A percentile compares a stretch with the other conserved stretches of the same genome.
phyloP scores from a whole-genome alignment of 129 eudicot genomes.

The Gnaphalium uliginosum region DNA sequence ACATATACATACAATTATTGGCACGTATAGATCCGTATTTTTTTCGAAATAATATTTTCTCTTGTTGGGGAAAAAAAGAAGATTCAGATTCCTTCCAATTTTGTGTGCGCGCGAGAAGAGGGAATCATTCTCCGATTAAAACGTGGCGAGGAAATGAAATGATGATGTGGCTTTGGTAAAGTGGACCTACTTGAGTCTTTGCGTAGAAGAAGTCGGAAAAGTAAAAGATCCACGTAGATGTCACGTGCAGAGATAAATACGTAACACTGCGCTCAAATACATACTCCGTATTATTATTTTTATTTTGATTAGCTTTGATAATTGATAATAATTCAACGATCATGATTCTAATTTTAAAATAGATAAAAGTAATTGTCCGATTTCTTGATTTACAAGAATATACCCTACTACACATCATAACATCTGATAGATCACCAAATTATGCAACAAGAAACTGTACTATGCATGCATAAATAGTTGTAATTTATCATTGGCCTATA shows the following conservation, averaged over 20 bases:
- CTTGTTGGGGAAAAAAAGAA: constrained; percentile 9
- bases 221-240: constrained; percentile 3
- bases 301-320: too few relatives aligned
- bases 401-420: too few relatives aligned
- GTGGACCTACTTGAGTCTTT: constrained; percentile 12
- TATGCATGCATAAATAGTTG: too few relatives aligned
- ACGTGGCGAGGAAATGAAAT: constrained; percentile 17
- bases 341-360: too few relatives aligned
- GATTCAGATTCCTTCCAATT: constrained; percentile 47
- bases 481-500: too few relatives aligned
- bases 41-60: not conserved
- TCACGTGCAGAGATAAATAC: constrained; percentile 2
- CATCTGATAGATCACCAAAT: too few relatives aligned
- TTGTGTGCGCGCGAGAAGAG: constrained; percentile 39
- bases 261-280: not conserved
- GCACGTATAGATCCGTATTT: constrained; percentile 24
- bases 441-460: too few relatives aligned
- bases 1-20: constrained; percentile 22
- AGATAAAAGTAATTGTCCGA: too few relatives aligned
- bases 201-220: too few relatives aligned
- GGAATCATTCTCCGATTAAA: constrained; percentile 9
- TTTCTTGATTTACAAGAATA: too few relatives aligned
- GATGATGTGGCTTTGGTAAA: constrained; percentile 23
- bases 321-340: too few relatives aligned
- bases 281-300: too few relatives aligned